phyloP scores from a whole-genome alignment of 352 stramenopile species.

The Globisporangium recalcitrans region DNA sequence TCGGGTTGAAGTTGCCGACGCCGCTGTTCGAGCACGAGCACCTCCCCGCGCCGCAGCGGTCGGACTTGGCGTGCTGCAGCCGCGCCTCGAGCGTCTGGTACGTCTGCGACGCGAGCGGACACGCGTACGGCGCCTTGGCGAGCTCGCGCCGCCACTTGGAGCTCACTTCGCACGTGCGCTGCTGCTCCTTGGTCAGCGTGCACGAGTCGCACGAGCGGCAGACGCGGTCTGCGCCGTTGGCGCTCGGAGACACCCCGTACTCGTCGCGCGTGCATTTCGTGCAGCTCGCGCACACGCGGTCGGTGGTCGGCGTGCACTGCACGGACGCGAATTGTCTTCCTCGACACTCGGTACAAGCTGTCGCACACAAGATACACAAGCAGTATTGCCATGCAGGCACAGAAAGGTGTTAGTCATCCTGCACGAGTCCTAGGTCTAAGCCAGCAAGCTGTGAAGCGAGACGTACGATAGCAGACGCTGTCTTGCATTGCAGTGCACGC shows the following conservation, averaged over 20 bases:
- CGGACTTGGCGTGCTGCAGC: slow-evolving; percentile 64
- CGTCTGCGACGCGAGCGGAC: slow-evolving; percentile 37
- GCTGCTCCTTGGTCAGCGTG: slow-evolving; percentile 50
- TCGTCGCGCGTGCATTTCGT: slow-evolving; percentile 66
- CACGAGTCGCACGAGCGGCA: slow-evolving; percentile 76
- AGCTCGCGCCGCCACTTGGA: slow-evolving; percentile 56
- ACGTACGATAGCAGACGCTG: slow-evolving; percentile 68
- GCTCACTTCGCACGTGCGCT: slow-evolving; percentile 44
- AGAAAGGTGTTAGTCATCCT: background rate
- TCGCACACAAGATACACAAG: background rate
- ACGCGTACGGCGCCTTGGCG: slow-evolving; percentile 69
- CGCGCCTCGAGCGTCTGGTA: slow-evolving; percentile 60
- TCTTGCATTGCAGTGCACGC: slow-evolving; percentile 48
- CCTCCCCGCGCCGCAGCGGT: slow-evolving; percentile 58
- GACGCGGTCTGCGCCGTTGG: slow-evolving; percentile 47
- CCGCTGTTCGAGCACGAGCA: slow-evolving; percentile 65
- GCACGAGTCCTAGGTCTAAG: background rate
- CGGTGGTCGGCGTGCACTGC: slow-evolving; percentile 41
- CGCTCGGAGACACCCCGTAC: slow-evolving; percentile 57
- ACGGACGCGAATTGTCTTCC: slow-evolving; percentile 37
- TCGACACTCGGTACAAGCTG: slow-evolving; percentile 68
- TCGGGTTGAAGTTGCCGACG: slow-evolving; percentile 71
- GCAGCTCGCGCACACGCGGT: slow-evolving; percentile 59
- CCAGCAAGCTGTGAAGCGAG: background rate
- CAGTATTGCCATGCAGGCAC: background rate